A percentile compares a stretch with the other conserved stretches of the same genome.
Conservation (phyloP, 2,329 filamentous ascomycete species). For the Fusarium stilboides region DNA sequence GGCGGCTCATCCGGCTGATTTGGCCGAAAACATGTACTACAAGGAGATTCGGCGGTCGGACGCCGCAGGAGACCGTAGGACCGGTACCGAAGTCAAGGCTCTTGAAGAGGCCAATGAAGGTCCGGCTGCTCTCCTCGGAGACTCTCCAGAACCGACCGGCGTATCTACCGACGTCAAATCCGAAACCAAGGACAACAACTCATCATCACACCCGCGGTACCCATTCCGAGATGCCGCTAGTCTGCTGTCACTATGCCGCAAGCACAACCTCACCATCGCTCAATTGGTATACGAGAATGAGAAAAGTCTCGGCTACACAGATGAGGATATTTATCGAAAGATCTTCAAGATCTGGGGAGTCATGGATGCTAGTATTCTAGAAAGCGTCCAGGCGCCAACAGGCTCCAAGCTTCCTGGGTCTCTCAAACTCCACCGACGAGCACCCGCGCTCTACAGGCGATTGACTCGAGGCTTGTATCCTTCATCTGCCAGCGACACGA, state of each 20-base stretch:
- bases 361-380: constrained; percentile 67
- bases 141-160: constrained; percentile 10
- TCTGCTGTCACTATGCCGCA: constrained; percentile 62
- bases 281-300: constrained; percentile 68
- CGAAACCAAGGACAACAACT: constrained; percentile 29
- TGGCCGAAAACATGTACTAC: constrained; percentile 68
- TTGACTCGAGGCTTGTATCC: constrained; percentile 64
- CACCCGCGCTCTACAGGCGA: constrained; percentile 62
- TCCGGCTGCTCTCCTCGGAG: constrained; percentile 23
- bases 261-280: constrained; percentile 67
- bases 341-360: constrained; percentile 66
- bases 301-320: constrained; percentile 65
- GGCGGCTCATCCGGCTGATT: constrained; percentile 60
- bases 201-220: constrained; percentile 59
- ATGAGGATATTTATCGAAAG: constrained; percentile 65
- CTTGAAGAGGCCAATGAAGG: constrained; percentile 46
- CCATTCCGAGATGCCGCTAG: constrained; percentile 64
- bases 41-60: constrained; percentile 65
- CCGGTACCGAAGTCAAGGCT: constrained; percentile 60
- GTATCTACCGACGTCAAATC: constrained; percentile 36
- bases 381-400: constrained; percentile 63
- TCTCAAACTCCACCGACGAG: constrained; percentile 63
- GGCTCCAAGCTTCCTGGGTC: constrained; percentile 62
- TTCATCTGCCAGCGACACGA: constrained; percentile 39
- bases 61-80: constrained; percentile 62